A percentile compares a stretch with the other conserved stretches of the same genome.
phyloP scores from a whole-genome alignment of 1,139 yeast species.

The Ogataea hybrid region DNA sequence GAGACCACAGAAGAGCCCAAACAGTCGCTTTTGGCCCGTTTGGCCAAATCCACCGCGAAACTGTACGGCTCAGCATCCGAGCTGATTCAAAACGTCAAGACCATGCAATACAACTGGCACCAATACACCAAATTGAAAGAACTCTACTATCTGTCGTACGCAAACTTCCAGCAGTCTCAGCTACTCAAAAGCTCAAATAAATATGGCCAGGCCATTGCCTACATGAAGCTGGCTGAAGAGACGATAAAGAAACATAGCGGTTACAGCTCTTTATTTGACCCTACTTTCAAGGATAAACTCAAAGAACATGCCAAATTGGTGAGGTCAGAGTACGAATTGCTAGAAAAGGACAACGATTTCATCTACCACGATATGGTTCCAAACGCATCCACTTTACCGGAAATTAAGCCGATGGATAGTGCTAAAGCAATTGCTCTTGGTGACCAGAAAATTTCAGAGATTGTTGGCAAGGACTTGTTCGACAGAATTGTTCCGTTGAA shows the following conservation, averaged over 20 bases:
- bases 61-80: constrained; percentile 55
- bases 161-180: constrained; percentile 53
- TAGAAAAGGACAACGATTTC: constrained; percentile 83
- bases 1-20: constrained; percentile 41
- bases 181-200: constrained; percentile 49
- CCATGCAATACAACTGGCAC: constrained; percentile 14
- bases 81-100: constrained; percentile 33
- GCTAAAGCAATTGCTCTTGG: constrained; percentile 65
- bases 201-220: constrained; percentile 78
- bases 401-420: constrained; percentile 72
- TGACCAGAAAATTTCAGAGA: constrained; percentile 48
- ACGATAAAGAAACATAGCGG: constrained; percentile 30
- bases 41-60: constrained; percentile 60
- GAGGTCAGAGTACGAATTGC: constrained; percentile 42
- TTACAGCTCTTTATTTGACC: constrained; percentile 25
- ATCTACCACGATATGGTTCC: constrained; percentile 83
- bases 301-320: constrained; percentile 47
- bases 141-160: constrained; percentile 44
- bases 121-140: constrained; percentile 38
- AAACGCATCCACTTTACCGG: constrained; percentile 51
- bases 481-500: constrained; percentile 81
- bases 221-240: constrained; percentile 49
- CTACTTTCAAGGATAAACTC: constrained; percentile 32
- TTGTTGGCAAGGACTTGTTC: constrained; percentile 58
- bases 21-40: constrained; percentile 68